phyloP scores from a whole-genome alignment of 192 early-diverging fungal genomes.

The Podila epicladia region DNA sequence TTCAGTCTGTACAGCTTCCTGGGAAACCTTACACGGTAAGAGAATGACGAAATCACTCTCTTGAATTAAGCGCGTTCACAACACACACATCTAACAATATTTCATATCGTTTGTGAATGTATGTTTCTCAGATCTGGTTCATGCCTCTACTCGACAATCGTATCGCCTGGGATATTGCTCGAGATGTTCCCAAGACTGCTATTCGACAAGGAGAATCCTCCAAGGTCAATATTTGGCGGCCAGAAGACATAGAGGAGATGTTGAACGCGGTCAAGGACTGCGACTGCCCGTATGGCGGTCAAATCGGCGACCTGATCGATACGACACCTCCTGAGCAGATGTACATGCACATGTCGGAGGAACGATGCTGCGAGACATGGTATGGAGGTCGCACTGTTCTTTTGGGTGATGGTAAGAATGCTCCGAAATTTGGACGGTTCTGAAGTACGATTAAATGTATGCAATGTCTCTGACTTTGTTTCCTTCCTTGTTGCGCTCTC shows the following conservation, averaged over 20 bases:
- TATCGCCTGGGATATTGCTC: conserved; percentile 42
- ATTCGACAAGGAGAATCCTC: conserved; percentile 46
- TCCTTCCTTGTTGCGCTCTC: background rate
- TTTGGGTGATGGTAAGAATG: conserved; percentile 36
- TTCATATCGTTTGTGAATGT: background rate
- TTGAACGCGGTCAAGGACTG: conserved; percentile 21
- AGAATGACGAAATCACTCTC: background rate
- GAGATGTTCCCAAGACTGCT: conserved; percentile 14
- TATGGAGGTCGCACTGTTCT: conserved; percentile 43
- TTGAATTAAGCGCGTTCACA: background rate
- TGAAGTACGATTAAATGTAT: background rate
- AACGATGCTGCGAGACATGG: conserved; percentile 47
- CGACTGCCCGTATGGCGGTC: conserved; percentile 45
- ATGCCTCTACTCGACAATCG: conserved; percentile 42
- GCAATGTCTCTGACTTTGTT: background rate
- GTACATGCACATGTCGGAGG: conserved; percentile 44
- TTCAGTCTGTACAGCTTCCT: conserved; percentile 40
- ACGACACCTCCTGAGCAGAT: conserved; percentile 24
- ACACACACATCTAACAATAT: background rate
- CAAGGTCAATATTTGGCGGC: conserved; percentile 30
- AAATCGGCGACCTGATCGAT: conserved; percentile 34
- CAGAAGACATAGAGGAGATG: conserved; percentile 26
- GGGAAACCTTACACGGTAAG: conserved; percentile 38
- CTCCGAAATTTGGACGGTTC: background rate
- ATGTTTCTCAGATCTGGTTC: conserved; percentile 36